Conservation (phyloP, 1,139 yeast genomes). For the Blastobotrys indianensis region DNA sequence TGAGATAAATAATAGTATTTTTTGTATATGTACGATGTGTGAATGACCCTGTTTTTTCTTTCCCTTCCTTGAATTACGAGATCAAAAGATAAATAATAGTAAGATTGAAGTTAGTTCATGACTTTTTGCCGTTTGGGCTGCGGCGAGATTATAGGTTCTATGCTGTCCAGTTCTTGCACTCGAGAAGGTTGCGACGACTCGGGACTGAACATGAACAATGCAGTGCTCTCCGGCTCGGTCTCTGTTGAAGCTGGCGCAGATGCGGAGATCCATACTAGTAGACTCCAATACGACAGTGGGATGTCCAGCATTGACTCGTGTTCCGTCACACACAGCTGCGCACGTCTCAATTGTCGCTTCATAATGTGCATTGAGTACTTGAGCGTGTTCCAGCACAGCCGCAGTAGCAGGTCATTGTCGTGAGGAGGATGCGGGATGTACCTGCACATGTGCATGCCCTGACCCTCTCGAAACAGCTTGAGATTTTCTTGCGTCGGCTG, state of each 20-base stretch:
- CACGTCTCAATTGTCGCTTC: slow-evolving; percentile 8
- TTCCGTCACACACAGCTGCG: slow-evolving; percentile 8
- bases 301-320: slow-evolving; percentile 6
- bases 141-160: no score
- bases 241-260: no score
- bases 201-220: no score
- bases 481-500: slow-evolving; percentile 6
- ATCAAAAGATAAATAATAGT: no score
- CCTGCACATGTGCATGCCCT: slow-evolving; percentile 10
- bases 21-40: not conserved
- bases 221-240: no score
- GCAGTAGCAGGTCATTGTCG: slow-evolving; percentile 5
- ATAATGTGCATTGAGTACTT: slow-evolving; percentile 10
- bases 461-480: slow-evolving; percentile 9
- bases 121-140: no score
- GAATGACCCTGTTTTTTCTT: not conserved
- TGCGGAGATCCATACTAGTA: slow-evolving; percentile 1
- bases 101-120: no score
- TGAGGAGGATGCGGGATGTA: not conserved
- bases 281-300: not conserved
- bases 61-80: no score
- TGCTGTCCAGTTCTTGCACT: no score
- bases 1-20: slow-evolving; percentile 1
- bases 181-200: no score
- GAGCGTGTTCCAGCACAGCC: slow-evolving; percentile 10